Percentiles rank a stretch among this genome's conserved stretches.
Evolutionary conservation across 2,329 filamentous ascomycete genomes (phyloP).

Genomic region (Fusarium sacchari): DNA sequence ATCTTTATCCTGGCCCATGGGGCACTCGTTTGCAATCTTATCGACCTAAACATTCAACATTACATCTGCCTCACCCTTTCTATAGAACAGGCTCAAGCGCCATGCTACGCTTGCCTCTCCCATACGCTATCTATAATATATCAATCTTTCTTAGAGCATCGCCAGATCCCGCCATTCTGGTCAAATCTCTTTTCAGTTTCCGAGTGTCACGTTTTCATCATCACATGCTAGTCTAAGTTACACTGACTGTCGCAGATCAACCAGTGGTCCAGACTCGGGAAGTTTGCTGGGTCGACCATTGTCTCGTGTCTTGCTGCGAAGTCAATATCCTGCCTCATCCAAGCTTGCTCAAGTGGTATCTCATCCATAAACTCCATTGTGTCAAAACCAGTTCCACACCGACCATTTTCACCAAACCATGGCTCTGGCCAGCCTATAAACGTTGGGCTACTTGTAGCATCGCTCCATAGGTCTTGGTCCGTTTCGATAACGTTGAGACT

Average conservation of each 20-base stretch:
- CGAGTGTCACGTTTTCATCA: background rate
- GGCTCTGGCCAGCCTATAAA: background rate
- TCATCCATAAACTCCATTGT: background rate
- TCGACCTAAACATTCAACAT: background rate
- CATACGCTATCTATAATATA: slow-evolving; percentile 26
- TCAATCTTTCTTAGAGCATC: slow-evolving; percentile 1
- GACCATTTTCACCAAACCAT: background rate
- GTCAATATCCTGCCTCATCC: background rate
- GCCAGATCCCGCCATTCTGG: background rate
- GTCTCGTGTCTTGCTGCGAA: background rate
- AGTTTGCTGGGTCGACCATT: slow-evolving; percentile 5
- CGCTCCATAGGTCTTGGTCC: background rate
- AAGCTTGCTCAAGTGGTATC: background rate
- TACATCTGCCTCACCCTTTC: background rate
- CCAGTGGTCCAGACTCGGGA: slow-evolving; percentile 37
- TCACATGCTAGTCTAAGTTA: background rate
- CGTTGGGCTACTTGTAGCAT: too few relatives aligned
- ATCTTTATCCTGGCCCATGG: background rate
- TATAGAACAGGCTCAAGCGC: background rate
- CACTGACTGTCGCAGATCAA: background rate
- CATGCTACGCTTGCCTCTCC: background rate
- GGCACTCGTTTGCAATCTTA: background rate
- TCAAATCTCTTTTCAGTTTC: background rate
- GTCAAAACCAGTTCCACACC: background rate
- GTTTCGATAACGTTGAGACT: background rate